Percentiles rank a stretch among this genome's conserved stretches.
phyloP scores from a whole-genome alignment of 305 asterid species.

The Fraxinus angustifolia region DNA sequence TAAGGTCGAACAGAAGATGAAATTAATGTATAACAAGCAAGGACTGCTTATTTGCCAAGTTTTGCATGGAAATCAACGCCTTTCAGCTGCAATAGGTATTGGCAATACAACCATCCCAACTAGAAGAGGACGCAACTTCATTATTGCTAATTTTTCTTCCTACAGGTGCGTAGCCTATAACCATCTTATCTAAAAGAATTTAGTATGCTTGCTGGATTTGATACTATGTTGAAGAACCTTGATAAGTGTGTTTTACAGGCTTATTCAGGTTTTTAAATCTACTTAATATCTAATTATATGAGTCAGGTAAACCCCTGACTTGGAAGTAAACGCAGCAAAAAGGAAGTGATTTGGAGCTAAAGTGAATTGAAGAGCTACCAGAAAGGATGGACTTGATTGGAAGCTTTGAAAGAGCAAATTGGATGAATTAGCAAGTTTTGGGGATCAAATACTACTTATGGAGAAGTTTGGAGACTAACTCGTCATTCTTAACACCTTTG shows the following conservation, averaged over 20 bases:
- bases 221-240: background rate
- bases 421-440: too few species aligned
- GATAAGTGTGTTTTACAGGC: background rate
- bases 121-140: background rate
- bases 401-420: too few species aligned
- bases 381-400: background rate
- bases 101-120: background rate
- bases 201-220: background rate
- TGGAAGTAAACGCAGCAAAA: background rate
- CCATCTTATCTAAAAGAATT: background rate
- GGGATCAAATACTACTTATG: too few species aligned
- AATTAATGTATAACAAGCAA: slow-evolving; percentile 36
- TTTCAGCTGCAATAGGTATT: background rate
- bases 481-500: too few species aligned
- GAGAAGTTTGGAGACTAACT: too few species aligned
- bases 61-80: slow-evolving; percentile 55
- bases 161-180: background rate
- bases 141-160: background rate
- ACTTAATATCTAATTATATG: background rate
- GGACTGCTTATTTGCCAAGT: slow-evolving; percentile 55
- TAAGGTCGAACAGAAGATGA: slow-evolving; percentile 46
- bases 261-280: background rate
- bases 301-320: background rate
- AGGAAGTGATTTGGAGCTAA: too few species aligned
- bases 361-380: too few species aligned